These are phyloP conservation scores for Umbilicaria muhlenbergii DNA, from an alignment of 495 filamentous ascomycete genomes.

Conservation along the genomic window DNA sequence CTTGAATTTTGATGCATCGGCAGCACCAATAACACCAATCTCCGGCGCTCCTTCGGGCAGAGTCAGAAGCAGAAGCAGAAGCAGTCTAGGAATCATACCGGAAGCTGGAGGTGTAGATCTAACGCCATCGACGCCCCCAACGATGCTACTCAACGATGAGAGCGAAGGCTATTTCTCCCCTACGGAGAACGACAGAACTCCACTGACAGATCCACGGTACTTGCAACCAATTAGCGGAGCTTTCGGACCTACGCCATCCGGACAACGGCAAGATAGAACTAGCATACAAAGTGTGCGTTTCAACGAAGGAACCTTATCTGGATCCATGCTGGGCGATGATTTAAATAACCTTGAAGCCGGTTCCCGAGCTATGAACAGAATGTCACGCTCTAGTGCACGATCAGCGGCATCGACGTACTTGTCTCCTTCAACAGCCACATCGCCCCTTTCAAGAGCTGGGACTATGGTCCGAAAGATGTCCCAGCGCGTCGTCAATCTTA, in stretches of 20 bases:
- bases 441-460: conserved; percentile 60
- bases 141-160: conserved; percentile 25
- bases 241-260: conserved; percentile 22
- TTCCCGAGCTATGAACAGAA: conserved; percentile 14
- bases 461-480: conserved; percentile 95
- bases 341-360: conserved; percentile 40
- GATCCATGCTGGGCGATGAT: conserved; percentile 47
- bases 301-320: conserved; percentile 20
- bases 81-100: conserved; percentile 19
- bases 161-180: conserved; percentile 38
- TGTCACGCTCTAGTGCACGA: conserved; percentile 29
- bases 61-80: conserved; percentile 17
- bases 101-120: conserved; percentile 19
- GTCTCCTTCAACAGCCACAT: conserved; percentile 50
- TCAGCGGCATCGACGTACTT: conserved; percentile 31
- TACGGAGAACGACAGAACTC: conserved; percentile 50
- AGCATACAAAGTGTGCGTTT: conserved; percentile 45
- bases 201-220: conserved; percentile 42
- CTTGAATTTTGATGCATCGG: conserved; percentile 33
- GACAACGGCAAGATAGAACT: conserved; percentile 42
- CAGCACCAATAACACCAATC: conserved; percentile 13
- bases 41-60: conserved; percentile 8
- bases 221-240: conserved; percentile 55
- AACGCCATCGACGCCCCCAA: conserved; percentile 30
- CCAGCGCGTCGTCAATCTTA: conserved; percentile 92